phyloP scores from a whole-genome alignment of 345 rosid species.

The Melaleuca alternifolia region DNA sequence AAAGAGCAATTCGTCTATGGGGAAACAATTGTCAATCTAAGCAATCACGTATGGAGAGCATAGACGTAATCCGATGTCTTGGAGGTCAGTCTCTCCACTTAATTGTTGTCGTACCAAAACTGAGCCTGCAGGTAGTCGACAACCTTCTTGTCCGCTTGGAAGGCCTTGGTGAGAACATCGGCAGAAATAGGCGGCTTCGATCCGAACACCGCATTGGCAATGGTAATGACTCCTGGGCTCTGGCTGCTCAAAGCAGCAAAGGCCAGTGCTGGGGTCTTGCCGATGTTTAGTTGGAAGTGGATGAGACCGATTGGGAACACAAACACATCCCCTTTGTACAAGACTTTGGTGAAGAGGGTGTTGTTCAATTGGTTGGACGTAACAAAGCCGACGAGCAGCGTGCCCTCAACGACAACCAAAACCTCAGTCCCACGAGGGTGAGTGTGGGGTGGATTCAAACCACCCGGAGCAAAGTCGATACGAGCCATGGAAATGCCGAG shows the following conservation, averaged over 20 bases:
- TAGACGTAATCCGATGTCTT: background rate
- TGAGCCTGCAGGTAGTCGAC: conserved; percentile 18
- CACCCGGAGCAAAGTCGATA: conserved; percentile 8
- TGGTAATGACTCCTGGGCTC: conserved; percentile 13
- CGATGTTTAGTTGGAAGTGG: conserved; percentile 24
- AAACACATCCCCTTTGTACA: conserved; percentile 8
- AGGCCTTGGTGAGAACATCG: conserved; percentile 20
- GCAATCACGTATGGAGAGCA: background rate
- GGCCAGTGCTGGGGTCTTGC: conserved; percentile 20
- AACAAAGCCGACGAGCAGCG: conserved; percentile 19
- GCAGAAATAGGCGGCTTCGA: conserved; percentile 5
- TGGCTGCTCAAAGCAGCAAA: conserved; percentile 15
- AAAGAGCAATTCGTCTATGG: background rate
- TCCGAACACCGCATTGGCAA: conserved; percentile 10
- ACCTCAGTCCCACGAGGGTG: conserved; percentile 29
- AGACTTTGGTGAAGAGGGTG: conserved; percentile 6
- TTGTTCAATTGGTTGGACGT: conserved; percentile 9
- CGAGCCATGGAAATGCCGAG: conserved; percentile 11
- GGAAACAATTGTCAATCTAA: background rate
- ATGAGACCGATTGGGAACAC: conserved; percentile 26
- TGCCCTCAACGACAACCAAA: conserved; percentile 18
- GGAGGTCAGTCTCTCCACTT: background rate
- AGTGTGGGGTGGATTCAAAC: conserved; percentile 33
- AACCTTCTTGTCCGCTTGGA: conserved; percentile 12
- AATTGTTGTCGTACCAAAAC: conserved; percentile 6